Evolutionary conservation across 345 rosid species (phyloP).

Genomic region (Hibiscus tridactylites): DNA sequence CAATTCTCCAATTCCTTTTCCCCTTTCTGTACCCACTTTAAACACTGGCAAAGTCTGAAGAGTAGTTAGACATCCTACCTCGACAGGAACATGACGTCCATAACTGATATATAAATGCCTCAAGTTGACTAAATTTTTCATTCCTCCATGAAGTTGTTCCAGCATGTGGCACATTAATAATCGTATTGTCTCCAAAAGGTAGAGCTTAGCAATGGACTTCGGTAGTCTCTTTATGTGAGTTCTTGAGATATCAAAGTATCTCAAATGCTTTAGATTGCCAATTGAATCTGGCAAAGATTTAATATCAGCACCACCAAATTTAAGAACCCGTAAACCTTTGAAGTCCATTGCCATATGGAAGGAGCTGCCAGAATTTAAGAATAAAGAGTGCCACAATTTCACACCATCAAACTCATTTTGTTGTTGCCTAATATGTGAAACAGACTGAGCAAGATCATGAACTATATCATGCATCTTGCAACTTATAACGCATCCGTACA

Average conservation of each 20-base stretch:
- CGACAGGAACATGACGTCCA: background rate
- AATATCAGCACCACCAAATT: background rate
- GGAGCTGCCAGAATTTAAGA: background rate
- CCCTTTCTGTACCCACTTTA: background rate
- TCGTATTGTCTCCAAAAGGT: background rate
- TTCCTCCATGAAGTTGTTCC: background rate
- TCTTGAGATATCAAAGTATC: background rate
- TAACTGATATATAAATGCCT: background rate
- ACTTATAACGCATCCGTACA: background rate
- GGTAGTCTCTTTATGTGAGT: background rate
- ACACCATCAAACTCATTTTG: background rate
- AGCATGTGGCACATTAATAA: background rate
- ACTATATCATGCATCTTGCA: constrained; percentile 24
- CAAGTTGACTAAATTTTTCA: background rate
- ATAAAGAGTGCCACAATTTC: background rate
- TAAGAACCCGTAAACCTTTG: constrained; percentile 7
- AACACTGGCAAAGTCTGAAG: background rate
- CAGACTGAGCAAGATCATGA: constrained; percentile 13
- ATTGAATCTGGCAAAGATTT: constrained; percentile 1
- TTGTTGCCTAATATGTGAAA: background rate
- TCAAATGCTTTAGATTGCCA: constrained; percentile 11
- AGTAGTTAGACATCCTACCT: background rate
- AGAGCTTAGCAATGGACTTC: background rate
- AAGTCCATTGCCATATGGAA: background rate
- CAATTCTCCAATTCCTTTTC: background rate